Percentiles rank a stretch among this genome's conserved stretches.
Evolutionary conservation across 805 yeast species (phyloP).

Genomic region (Danielia oregonensis): DNA sequence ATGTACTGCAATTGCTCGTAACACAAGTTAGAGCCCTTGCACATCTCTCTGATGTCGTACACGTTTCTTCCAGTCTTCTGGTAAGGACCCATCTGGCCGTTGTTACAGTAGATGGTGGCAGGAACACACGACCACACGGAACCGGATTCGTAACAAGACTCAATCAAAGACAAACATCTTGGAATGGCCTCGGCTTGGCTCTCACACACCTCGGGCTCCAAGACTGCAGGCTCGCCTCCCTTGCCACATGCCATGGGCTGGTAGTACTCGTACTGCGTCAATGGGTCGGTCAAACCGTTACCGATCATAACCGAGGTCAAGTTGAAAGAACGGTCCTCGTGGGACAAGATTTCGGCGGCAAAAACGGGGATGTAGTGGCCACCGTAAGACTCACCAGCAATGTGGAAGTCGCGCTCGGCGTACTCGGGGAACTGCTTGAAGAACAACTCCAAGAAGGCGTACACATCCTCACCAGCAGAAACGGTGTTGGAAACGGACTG

Average conservation of each 20-base stretch:
- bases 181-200: slow-evolving; percentile 59
- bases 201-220: slow-evolving; percentile 66
- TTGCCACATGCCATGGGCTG: slow-evolving; percentile 92
- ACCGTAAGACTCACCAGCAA: slow-evolving; percentile 91
- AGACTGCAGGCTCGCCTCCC: slow-evolving; percentile 78
- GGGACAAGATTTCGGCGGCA: slow-evolving; percentile 73
- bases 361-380: slow-evolving; percentile 93
- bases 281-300: slow-evolving; percentile 86
- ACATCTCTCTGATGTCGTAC: slow-evolving; percentile 79
- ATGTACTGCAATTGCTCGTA: slow-evolving; percentile 75
- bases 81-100: slow-evolving; percentile 60
- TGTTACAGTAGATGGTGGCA: slow-evolving; percentile 86
- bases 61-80: slow-evolving; percentile 79
- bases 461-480: slow-evolving; percentile 86
- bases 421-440: slow-evolving; percentile 80
- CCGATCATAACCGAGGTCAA: slow-evolving; percentile 74
- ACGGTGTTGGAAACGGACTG: slow-evolving; percentile 62
- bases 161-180: slow-evolving; percentile 72
- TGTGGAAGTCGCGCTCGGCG: slow-evolving; percentile 56
- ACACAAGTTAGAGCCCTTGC: slow-evolving; percentile 69
- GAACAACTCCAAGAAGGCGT: slow-evolving; percentile 77
- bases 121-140: slow-evolving; percentile 86
- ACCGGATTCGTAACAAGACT: slow-evolving; percentile 72
- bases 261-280: slow-evolving; percentile 36
- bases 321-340: slow-evolving; percentile 40